Evolutionary conservation across 371 early-diverging fungal genomes (phyloP), one percentile per base, ranked within the genome.

Genomic region (Rhizopus sp.): DNA sequence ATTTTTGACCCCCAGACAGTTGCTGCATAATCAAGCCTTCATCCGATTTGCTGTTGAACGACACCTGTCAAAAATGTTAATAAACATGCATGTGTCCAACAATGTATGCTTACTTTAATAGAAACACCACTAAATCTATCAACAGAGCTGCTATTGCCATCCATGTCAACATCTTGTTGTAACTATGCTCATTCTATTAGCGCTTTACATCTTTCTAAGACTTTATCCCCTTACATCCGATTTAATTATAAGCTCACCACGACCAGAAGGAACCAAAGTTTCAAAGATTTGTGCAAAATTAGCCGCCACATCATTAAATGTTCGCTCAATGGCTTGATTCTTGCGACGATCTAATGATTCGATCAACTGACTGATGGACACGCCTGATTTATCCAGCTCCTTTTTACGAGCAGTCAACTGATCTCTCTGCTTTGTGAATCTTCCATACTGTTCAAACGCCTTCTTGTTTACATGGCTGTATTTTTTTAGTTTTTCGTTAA

Each of bases 1-100:
- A 95, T 69, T 99, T 99, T 81, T 99, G 99, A 1, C 99, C 99
- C 16, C 99, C 99, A 12, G 97, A 96, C 15, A 99, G 79, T 75
- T 96, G 97, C 57, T 92, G 88, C 95, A 97, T 97, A 49, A 90
- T 87, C 57, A 96, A 80, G 0, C 94, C 93, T 65, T 94, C 94
- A 70, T 92, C 93, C 30, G 88, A 80, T 62, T 89, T 92, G 76
- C 87, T 87, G 66, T 91, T 93, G 68, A 94, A 94, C 31, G 92
- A 92, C 39, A 91, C 93, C 80, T 87, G 23, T 38, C 33, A 17
- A 38, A 40, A 41, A 35, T 17, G n/a, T 37, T 49, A 45, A 32
- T 45, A 5, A 31, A 7, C n/a, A 30, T 40, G 39, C 3, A 57
- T 23, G 39, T 29, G 52, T 47, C 45, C 15, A 60, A 63, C 13